Evolutionary conservation across 202 grass and related monocot genomes (phyloP), one percentile per base, ranked within the genome.

Genomic region (Schoenoplectus tabernaemontani): DNA sequence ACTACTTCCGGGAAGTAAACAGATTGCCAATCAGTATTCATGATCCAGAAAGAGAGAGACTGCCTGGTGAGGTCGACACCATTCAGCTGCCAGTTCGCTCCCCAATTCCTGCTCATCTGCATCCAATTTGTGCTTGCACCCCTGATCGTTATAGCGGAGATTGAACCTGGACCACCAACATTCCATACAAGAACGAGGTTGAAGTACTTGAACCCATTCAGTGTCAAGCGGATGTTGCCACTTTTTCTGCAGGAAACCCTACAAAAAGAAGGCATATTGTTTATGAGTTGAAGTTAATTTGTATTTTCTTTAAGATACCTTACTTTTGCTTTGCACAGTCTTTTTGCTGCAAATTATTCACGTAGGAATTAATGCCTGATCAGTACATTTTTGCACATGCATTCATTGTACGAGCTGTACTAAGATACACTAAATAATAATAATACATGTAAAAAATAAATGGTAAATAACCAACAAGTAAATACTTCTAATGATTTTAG

Each of bases 31-130:
- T 92, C 93, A 17, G 80, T 86, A 57, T 42, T 67, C 23, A 74
- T 90, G 20, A 93, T 81, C 74, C 81, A 74, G 78, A 97, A 93
- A 72, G 83, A 89, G 54, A 91, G 85, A 30, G 60, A n/a, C 59
- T 97, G 93, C 1, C 88, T 75, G 41, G 10, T 43, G 50, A 97
- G 83, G 5, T 79, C 2, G 2, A 44, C 63, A 6, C 80, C 11
- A 9, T 87, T 89, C 9, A 84, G 74, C 82, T 88, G 87, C 87
- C 89, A 93, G 81, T 91, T 90, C 6, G 87, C 86, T 20, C 91
- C 94, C 91, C 89, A 97, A 78, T 97, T 97, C 77, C 91, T 61
- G 11, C 79, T 83, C 93, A 97, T 91, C 41, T 58, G 71, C 47
- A 93, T 83, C 88, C 89, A 93, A 7, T 79, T 73, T 0, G 88